Base-by-base conservation (phyloP, 495 filamentous ascomycete genomes). In the Cercophora newfieldiana region DNA sequence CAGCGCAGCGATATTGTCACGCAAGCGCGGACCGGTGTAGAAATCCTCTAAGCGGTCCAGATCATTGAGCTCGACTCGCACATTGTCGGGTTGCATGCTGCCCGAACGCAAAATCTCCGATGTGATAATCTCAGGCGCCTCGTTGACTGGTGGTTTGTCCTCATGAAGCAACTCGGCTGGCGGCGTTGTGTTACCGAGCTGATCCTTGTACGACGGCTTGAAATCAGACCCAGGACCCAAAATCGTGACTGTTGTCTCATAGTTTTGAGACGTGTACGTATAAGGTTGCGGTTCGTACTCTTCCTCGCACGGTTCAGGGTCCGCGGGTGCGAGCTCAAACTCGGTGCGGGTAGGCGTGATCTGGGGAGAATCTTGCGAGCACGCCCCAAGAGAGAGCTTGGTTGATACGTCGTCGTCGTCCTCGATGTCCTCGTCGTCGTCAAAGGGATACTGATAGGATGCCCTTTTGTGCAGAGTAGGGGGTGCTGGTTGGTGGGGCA, bases 181-280 rank as follows among this genome's bases (percentile, higher is more conserved):
- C 51, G 66, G 60, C 59, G 59, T 71, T 48, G 71, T 68, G 16
- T 58, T 59, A 75, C 72, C 63, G 65, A 62, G 60, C 50, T 61
- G 67, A 50, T 77, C 77, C 69, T 69, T 71, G 65, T 71, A 56
- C 47, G 73, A 71, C 63, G 77, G 70, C 55, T 59, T 61, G 63
- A 80, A 81, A 69, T 79, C 77, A 64, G 69, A 67, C 48, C 74
- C 79, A 47, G 75, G 77, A 14, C 79, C 79, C 59, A 82, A 66
- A 21, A 80, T 80, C 21, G 79, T 82, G 56, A 82, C 75, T 56
- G 80, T 83, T 19, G 77, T 82, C 66, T 73, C 70, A 51, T 78
- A 77, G 53, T 67, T 66, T 18, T 72, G 66, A 22, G 78, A 71
- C 16, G 73, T 64, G 55, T 71, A 74, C 10, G 67, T 69, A 59